These are phyloP conservation scores for Chloropicon primus DNA, from an alignment of 139 green algal genomes.

Conservation along the genomic window DNA sequence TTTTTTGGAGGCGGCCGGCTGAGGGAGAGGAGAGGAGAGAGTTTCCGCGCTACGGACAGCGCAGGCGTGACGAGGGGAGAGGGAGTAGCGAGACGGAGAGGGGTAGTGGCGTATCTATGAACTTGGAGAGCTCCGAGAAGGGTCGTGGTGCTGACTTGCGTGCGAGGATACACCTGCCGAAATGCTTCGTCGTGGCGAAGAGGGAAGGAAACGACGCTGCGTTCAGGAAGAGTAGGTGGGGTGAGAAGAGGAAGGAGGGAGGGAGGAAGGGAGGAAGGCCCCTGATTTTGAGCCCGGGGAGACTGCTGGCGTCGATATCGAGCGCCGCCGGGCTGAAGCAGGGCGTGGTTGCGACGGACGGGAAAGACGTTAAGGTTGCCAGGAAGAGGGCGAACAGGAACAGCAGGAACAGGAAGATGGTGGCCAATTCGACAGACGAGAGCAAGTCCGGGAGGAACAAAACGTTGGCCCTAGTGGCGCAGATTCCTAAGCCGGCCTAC, in stretches of 20 bases:
- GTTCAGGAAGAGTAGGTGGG: background rate
- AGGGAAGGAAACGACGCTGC: too few relatives aligned
- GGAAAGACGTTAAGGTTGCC: background rate
- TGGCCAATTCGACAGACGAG: background rate
- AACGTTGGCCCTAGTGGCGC: background rate
- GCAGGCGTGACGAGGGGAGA: too few relatives aligned
- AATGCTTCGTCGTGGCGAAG: too few relatives aligned
- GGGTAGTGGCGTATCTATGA: too few relatives aligned
- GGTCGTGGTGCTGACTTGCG: too few relatives aligned
- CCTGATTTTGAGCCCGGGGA: background rate
- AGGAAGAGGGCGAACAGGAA: background rate
- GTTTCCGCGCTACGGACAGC: too few relatives aligned
- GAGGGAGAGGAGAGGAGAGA: too few relatives aligned
- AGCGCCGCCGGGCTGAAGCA: background rate
- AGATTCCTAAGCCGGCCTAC: slow-evolving; percentile 35
- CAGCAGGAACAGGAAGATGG: background rate
- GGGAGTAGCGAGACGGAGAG: too few relatives aligned
- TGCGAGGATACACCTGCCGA: too few relatives aligned
- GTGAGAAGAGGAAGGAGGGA: background rate
- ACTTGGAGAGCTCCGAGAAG: too few relatives aligned
- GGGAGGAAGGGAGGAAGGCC: background rate
- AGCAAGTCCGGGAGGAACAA: background rate
- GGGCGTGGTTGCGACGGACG: too few relatives aligned
- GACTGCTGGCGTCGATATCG: background rate
- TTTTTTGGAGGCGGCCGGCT: too few relatives aligned